Evolutionary conservation across 164 flowering plant genomes (phyloP).

Genomic region (Stephania yunnanensis): DNA sequence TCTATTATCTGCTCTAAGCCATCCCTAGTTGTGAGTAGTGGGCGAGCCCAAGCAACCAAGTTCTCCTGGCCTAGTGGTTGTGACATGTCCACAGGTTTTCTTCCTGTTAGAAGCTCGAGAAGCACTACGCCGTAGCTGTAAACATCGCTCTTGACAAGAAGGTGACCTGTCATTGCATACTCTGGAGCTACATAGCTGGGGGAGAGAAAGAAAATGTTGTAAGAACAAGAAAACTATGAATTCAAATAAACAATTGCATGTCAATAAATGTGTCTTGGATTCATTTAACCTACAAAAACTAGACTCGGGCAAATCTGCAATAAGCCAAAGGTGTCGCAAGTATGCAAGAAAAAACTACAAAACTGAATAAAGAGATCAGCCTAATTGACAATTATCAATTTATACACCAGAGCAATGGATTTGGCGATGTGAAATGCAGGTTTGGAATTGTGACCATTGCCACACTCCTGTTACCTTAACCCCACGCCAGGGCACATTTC

Average conservation of each 20-base stretch:
- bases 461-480: background rate
- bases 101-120: constrained; percentile 86
- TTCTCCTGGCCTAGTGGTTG: constrained; percentile 84
- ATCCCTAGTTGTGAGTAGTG: constrained; percentile 69
- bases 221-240: too few relatives aligned
- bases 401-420: background rate
- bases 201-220: background rate
- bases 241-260: too few relatives aligned
- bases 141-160: constrained; percentile 94
- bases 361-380: background rate
- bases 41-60: constrained; percentile 88
- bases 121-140: constrained; percentile 97
- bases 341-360: background rate
- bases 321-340: too few relatives aligned
- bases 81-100: constrained; percentile 92
- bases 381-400: too few relatives aligned
- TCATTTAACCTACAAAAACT: too few relatives aligned
- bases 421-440: background rate
- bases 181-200: constrained; percentile 85
- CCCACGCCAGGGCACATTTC: too few relatives aligned
- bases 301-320: too few relatives aligned
- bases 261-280: too few relatives aligned
- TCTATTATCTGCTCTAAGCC: constrained; percentile 61
- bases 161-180: constrained; percentile 98
- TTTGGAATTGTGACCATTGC: background rate